Evolutionary conservation across 345 rosid genomes (phyloP).

Genomic region (Adansonia digitata): DNA sequence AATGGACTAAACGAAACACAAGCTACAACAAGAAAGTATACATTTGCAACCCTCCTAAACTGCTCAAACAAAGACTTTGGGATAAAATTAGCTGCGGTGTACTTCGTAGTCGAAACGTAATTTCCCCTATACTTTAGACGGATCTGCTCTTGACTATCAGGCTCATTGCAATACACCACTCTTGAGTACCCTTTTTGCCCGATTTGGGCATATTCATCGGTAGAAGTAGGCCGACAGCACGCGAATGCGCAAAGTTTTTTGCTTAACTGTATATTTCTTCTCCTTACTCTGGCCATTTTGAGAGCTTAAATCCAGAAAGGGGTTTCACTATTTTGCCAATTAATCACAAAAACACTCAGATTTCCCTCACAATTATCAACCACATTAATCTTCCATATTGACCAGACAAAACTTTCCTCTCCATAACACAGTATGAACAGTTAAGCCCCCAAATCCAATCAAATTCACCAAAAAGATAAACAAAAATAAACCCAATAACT

Average conservation of each 20-base stretch:
- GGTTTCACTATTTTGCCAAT: slow-evolving; percentile 10
- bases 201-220: slow-evolving; percentile 49
- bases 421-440: background rate
- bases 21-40: slow-evolving; percentile 85
- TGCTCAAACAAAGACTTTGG: slow-evolving; percentile 98
- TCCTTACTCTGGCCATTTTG: slow-evolving; percentile 37
- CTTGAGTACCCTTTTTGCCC: slow-evolving; percentile 77
- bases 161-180: slow-evolving; percentile 83
- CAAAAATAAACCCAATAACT: background rate
- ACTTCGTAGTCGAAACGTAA: slow-evolving; percentile 86
- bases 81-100: slow-evolving; percentile 60
- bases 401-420: background rate
- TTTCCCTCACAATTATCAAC: slow-evolving; percentile 6
- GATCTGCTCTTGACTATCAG: slow-evolving; percentile 54
- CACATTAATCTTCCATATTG: slow-evolving; percentile 13
- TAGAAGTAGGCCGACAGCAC: slow-evolving; percentile 38
- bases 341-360: slow-evolving; percentile 6
- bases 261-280: slow-evolving; percentile 39
- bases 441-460: slow-evolving; percentile 6
- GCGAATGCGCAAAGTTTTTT: slow-evolving; percentile 61
- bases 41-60: slow-evolving; percentile 90
- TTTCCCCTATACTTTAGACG: slow-evolving; percentile 62
- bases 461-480: slow-evolving; percentile 3
- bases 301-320: slow-evolving; percentile 8
- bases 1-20: slow-evolving; percentile 81